Evolutionary conservation across 2,329 filamentous ascomycete genomes (phyloP), one percentile per base, ranked within the genome.

Genomic region (Aureobasidium sp.): DNA sequence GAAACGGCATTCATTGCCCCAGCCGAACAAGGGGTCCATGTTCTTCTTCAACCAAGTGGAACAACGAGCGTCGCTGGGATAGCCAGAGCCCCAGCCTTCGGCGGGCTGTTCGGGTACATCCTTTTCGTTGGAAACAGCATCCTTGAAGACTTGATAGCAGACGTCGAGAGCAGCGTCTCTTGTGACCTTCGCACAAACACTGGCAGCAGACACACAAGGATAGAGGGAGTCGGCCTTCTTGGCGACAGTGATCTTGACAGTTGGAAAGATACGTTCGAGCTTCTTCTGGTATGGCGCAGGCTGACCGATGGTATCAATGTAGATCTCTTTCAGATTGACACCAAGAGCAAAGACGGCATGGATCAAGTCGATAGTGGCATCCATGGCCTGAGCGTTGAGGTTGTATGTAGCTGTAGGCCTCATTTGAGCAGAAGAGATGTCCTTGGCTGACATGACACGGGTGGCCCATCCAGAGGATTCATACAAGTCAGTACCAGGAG

Each of bases 171-270:
- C 92, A 1, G 88, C 89, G 76, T 99, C 94, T 66, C 94, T 82
- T 13, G 94, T 97, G 34, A 99, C 94, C 75, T 99, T 99, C 60
- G 94, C 94, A 74, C 90, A 95, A 2, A 99, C 92, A 65, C 89
- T 94, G 7, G 94, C 93, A 36, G 93, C 94, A 69, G 90, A 95
- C 60, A 97, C 94, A 72, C 88, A 93, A 1, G 94, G 92, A 74
- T 93, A 97, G 53, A 97, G 73, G 64, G 88, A 91, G 73, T 99
- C 93, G 3, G 94, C 93, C 79, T 97, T 97, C 68, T 79, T 81
- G 29, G 77, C 79, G 2, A 81, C 79, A 0, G 78, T 81, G 63
- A 81, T 79, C 3, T 71, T 68, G 41, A 76, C 70, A 0, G 86
- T 87, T 1, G 94, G 93, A 73, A 97, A 97, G 59, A 95, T 81